Base-by-base conservation (phyloP, 2,329 filamentous ascomycete species). In the Clonostachys sp. region DNA sequence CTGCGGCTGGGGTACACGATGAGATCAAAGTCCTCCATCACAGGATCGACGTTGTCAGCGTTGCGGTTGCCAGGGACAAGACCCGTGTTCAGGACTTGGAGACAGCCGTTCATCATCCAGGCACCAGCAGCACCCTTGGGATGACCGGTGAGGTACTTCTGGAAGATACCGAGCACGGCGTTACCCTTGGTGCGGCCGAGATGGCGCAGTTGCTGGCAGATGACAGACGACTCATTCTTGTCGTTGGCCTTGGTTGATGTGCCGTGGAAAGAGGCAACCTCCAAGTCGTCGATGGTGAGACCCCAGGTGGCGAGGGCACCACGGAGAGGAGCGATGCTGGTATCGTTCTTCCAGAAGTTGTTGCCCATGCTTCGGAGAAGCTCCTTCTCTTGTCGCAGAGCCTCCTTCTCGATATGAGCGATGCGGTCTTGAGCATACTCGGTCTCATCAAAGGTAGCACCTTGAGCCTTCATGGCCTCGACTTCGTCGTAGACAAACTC, bases 41-140 rank as follows among this genome's bases (percentile, higher is more conserved):
- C 79, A 64, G 91, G 83, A 65, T 99, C 94, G 47, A 99, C 84
- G 57, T 99, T 99, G 75, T 99, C 94, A 45, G 94, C 94, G 60
- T 99, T 99, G 61, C 91, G 87, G 75, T 99, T 99, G 50, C 94
- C 94, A 13, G 94, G 94, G 20, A 99, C 92, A 44, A 99, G 77
- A 62, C 94, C 94, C 45, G 81, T 86, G 77, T 97, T 95, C 59
- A 99, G 82, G 42, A 96, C 90, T 69, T 99, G 94, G 66, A 99
- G 75, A 67, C 89, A 94, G 55, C 94, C 94, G 77, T 99, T 99
- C 81, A 99, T 85, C 94, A 99, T 99, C 91, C 94, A 99, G 44
- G 92, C 94, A 77, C 94, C 94, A 51, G 94, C 94, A 61, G 94
- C 92, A 85, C 94, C 94, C 84, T 99, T 99, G 61, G 94, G 94